Conservation (phyloP, 139 green algal species). For the Tetraselmis striata region DNA sequence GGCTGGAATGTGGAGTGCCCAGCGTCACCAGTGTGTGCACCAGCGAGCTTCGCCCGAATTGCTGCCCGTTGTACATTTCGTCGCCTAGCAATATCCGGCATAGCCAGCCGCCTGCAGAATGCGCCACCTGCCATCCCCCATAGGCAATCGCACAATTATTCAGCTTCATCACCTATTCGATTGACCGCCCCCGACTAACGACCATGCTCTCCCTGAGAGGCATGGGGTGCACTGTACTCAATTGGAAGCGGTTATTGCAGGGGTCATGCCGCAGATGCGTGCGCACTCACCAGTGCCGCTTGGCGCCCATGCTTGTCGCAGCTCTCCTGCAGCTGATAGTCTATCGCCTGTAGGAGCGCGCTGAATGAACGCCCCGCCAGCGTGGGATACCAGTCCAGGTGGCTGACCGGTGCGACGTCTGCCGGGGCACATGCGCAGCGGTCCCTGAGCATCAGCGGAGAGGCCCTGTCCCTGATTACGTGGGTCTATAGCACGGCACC, state of each 20-base stretch:
- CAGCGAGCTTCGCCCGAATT: constrained; percentile 1
- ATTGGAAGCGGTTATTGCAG: too few relatives aligned
- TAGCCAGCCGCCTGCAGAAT: constrained; percentile 44
- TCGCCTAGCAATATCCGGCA: constrained; percentile 26
- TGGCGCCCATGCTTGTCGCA: neutral
- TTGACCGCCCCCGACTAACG: too few relatives aligned
- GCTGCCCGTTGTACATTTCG: constrained; percentile 20
- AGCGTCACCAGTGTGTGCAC: constrained; percentile 38
- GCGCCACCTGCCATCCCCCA: constrained; percentile 18
- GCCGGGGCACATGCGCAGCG: too few relatives aligned
- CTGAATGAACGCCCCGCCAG: neutral
- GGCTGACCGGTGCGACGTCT: neutral
- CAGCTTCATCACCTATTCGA: too few relatives aligned
- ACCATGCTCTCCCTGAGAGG: too few relatives aligned
- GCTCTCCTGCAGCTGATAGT: neutral
- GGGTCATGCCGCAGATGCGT: too few relatives aligned
- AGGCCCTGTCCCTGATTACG: too few relatives aligned
- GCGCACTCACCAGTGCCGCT: neutral
- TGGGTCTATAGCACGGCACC: too few relatives aligned
- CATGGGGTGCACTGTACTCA: too few relatives aligned
- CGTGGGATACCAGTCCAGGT: neutral
- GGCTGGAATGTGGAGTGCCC: constrained; percentile 32
- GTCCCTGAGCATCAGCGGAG: too few relatives aligned
- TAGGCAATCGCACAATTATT: too few relatives aligned
- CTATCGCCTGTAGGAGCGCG: neutral